phyloP scores from a whole-genome alignment of 257 asterid species.

The Hygrophila difformis region DNA sequence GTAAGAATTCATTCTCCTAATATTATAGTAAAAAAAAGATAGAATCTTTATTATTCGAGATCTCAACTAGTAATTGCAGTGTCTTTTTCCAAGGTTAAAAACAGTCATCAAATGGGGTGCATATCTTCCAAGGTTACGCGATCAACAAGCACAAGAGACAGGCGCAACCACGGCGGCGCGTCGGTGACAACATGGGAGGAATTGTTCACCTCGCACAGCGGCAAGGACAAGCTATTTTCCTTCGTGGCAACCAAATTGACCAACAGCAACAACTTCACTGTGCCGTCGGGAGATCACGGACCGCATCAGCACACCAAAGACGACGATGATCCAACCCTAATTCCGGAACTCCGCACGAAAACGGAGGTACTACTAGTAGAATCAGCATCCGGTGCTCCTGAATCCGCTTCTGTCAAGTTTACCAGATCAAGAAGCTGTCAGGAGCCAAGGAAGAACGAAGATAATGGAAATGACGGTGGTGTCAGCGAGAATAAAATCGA shows the following conservation, averaged over 20 bases:
- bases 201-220: conserved; percentile 18
- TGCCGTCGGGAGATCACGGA: conserved; percentile 13
- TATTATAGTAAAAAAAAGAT: no score
- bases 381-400: background rate
- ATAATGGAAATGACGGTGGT: background rate
- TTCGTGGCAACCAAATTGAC: conserved; percentile 16
- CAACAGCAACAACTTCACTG: conserved; percentile 11
- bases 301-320: background rate
- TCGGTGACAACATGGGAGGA: conserved; percentile 34
- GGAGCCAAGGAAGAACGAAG: conserved; percentile 7
- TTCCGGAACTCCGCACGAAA: background rate
- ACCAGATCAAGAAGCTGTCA: conserved; percentile 35
- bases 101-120: conserved; percentile 56
- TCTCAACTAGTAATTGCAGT: no score
- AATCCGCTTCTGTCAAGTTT: conserved; percentile 6
- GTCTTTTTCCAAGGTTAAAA: no score
- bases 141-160: conserved; percentile 34
- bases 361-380: background rate
- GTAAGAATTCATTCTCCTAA: no score
- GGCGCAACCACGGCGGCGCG: conserved; percentile 19
- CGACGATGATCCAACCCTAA: background rate
- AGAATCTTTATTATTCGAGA: no score
- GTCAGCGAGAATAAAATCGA: conserved; percentile 12
- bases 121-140: conserved; percentile 31
- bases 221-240: conserved; percentile 25